Percentiles rank a stretch among this genome's conserved stretches.
Evolutionary conservation across 306 rosid genomes (phyloP).

Genomic region (Acacia melanoxylon): DNA sequence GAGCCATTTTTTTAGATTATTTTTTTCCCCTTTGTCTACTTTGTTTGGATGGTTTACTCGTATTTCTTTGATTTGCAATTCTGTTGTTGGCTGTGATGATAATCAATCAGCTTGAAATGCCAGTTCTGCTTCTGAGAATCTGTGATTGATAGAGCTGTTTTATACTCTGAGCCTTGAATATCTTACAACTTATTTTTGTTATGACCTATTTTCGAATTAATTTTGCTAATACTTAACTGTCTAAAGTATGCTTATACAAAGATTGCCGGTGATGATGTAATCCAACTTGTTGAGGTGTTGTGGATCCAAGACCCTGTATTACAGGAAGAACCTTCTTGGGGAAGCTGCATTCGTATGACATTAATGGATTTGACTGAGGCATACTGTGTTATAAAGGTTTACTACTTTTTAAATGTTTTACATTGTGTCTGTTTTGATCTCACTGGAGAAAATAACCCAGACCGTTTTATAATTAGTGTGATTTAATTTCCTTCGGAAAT

Average conservation of each 20-base stretch:
- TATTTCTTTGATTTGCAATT: neutral
- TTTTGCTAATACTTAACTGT: neutral
- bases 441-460: neutral
- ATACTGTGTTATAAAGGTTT: no score
- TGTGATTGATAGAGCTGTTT: slow-evolving; percentile 83
- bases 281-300: slow-evolving; percentile 58
- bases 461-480: neutral
- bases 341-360: slow-evolving; percentile 56
- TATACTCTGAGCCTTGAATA: slow-evolving; percentile 54
- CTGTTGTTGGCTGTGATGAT: slow-evolving; percentile 55
- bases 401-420: no score
- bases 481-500: neutral
- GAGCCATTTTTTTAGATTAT: slow-evolving; percentile 21
- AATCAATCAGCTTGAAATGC: slow-evolving; percentile 68
- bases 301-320: slow-evolving; percentile 59
- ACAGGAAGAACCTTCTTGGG: slow-evolving; percentile 76
- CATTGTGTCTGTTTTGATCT: neutral
- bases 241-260: neutral
- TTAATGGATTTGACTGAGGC: slow-evolving; percentile 36
- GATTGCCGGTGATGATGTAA: slow-evolving; percentile 40
- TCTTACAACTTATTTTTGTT: neutral
- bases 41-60: neutral
- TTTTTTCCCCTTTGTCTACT: neutral
- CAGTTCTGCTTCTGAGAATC: slow-evolving; percentile 94
- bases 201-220: neutral